Base-by-base conservation (phyloP, 371 early-diverging fungal species). In the Fennellomyces sp. region DNA sequence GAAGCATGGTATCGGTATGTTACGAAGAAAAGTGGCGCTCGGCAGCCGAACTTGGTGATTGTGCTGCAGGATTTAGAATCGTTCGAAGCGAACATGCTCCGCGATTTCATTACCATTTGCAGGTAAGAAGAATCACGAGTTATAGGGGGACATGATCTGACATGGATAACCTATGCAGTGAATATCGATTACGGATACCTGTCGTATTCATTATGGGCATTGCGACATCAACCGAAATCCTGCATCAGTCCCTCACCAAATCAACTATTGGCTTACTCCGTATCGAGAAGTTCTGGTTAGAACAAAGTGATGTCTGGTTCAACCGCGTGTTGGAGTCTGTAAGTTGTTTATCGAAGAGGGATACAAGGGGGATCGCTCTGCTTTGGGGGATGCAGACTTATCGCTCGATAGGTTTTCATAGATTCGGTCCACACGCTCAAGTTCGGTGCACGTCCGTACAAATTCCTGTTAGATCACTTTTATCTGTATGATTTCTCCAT, bases 51-150 rank as follows among this genome's bases (percentile, higher is more conserved):
- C 7, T 60, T 93, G 1, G 91, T 94, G 1, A 72, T 94, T 15
- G 84, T 94, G 17, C 60, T 96, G 23, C 91, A 94, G 61, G 95
- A 96, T 64, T 88, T 95, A 65, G 96, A 96, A 63, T 80, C 88
- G n/a, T 94, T 94, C 53, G 83, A 86, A 26, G 81, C 88, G 1
- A 60, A 63, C 13, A 81, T 94, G 0, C 80, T 94, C 1, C 85
- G 90, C 50, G 88, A 92, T 61, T 81, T 94, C 52, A 78, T 94
- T 54, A 78, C 78, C 19, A 91, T 95, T 42, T 86, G 83, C 80
- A 87, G 85, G 89, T 87, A 71, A 38, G 29, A n/a, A 5, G 19
- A 10, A 41, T 17, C 41, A 41, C 17, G 1, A 41, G 39, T 13
- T 13, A 19, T 1, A 1, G 52, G 1, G n/a, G 30, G 13, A 52